These are phyloP conservation scores for Penicillium lagena DNA, from an alignment of 495 filamentous ascomycete genomes.

Conservation along the genomic window DNA sequence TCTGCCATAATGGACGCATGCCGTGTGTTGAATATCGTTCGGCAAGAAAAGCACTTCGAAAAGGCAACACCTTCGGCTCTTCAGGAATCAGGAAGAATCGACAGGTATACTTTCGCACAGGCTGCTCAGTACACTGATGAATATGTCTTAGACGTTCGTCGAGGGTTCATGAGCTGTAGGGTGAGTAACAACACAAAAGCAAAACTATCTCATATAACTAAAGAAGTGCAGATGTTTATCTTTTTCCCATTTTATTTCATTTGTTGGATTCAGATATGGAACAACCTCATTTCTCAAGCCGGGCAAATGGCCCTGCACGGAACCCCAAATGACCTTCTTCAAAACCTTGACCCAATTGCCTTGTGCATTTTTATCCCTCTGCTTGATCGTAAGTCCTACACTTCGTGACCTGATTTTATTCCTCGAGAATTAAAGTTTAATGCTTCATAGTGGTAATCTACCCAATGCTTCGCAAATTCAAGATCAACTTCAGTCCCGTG, in stretches of 20 bases:
- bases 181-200: background rate
- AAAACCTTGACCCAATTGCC: constrained; percentile 70
- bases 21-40: constrained; percentile 18
- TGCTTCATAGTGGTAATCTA: constrained; percentile 50
- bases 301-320: constrained; percentile 63
- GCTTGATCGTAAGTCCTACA: constrained; percentile 39
- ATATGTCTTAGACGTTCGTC: constrained; percentile 43
- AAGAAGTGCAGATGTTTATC: constrained; percentile 31
- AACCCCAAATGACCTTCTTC: constrained; percentile 72
- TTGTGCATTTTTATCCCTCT: constrained; percentile 77
- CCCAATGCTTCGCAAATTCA: constrained; percentile 53
- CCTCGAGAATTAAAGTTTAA: too few species aligned
- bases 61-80: constrained; percentile 13
- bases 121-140: constrained; percentile 23
- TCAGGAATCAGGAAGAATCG: background rate
- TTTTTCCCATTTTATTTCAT: constrained; percentile 25
- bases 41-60: constrained; percentile 13
- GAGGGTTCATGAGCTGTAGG: constrained; percentile 41
- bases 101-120: constrained; percentile 4
- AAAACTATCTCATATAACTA: background rate
- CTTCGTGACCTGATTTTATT: too few species aligned
- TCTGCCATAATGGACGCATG: constrained; percentile 39
- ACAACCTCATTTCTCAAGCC: constrained; percentile 73
- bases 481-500: constrained; percentile 64
- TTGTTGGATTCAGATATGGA: constrained; percentile 45